Evolutionary conservation across 371 early-diverging fungal species (phyloP).

Genomic region (Homolaphlyctis polyrhiza): DNA sequence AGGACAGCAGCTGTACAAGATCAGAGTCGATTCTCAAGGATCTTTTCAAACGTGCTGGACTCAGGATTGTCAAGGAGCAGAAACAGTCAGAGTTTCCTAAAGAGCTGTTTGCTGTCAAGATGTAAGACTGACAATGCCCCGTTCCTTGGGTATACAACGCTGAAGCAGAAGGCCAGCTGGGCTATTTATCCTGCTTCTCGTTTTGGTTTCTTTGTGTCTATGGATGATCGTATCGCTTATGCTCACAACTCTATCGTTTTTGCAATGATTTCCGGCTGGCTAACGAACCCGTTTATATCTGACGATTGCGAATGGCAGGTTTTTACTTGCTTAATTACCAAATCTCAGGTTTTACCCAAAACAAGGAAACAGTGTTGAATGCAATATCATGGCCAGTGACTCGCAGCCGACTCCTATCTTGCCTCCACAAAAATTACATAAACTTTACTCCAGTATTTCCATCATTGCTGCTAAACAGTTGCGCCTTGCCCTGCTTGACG

Average conservation of each 20-base stretch:
- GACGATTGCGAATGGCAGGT: not conserved
- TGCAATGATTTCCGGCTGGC: no score
- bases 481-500: conserved; percentile 72
- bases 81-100: conserved; percentile 76
- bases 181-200: no score
- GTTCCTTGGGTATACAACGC: no score
- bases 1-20: conserved; percentile 86
- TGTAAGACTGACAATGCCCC: conserved; percentile 43
- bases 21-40: conserved; percentile 61
- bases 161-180: no score
- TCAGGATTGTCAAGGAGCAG: conserved; percentile 64
- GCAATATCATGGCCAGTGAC: not conserved
- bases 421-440: conserved; percentile 40
- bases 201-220: no score
- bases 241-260: no score
- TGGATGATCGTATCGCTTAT: no score
- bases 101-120: conserved; percentile 75
- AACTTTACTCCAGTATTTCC: conserved; percentile 86
- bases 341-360: not conserved
- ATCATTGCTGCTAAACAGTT: conserved; percentile 66
- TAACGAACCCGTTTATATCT: not conserved
- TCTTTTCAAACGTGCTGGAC: conserved; percentile 66
- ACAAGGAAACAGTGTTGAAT: no score
- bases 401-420: not conserved
- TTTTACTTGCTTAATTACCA: not conserved